Evolutionary conservation across 78 protist genomes (phyloP).

Genomic region (Polysphondylium violaceum): DNA sequence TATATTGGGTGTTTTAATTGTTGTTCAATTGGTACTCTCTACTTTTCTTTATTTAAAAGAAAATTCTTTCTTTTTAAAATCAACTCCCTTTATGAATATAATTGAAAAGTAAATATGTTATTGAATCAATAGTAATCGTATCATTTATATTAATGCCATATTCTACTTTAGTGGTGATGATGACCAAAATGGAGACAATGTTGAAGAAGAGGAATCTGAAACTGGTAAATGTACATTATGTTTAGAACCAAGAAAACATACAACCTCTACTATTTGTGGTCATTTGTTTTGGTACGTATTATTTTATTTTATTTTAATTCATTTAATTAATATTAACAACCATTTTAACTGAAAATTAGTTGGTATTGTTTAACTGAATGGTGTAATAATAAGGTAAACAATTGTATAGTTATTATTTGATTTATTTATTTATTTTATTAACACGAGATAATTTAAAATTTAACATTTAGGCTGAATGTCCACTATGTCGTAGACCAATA

Average conservation of each 20-base stretch:
- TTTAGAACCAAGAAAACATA: slow-evolving; percentile 32
- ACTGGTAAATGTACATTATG: slow-evolving; percentile 58
- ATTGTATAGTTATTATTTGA: not conserved
- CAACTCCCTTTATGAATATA: not conserved
- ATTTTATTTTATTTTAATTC: too few relatives aligned
- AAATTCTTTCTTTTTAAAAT: slow-evolving; percentile 12
- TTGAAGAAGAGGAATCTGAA: slow-evolving; percentile 4
- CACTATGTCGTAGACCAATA: slow-evolving; percentile 65
- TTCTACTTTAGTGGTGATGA: too few relatives aligned
- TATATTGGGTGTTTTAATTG: slow-evolving; percentile 40
- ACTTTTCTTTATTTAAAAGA: slow-evolving; percentile 30
- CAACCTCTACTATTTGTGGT: slow-evolving; percentile 68
- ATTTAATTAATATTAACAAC: too few relatives aligned
- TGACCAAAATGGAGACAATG: not conserved
- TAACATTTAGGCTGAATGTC: slow-evolving; percentile 30
- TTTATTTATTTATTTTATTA: not conserved
- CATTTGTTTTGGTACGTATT: slow-evolving; percentile 73
- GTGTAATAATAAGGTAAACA: slow-evolving; percentile 22
- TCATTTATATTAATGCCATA: too few relatives aligned
- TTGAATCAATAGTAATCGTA: not conserved
- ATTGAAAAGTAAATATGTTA: not conserved
- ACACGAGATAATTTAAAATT: not conserved
- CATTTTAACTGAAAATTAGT: too few relatives aligned
- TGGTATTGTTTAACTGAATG: slow-evolving; percentile 64
- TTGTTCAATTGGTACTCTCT: slow-evolving; percentile 38